phyloP scores from a whole-genome alignment of 2,329 filamentous ascomycete genomes.

The Dactylellina parvicollis region DNA sequence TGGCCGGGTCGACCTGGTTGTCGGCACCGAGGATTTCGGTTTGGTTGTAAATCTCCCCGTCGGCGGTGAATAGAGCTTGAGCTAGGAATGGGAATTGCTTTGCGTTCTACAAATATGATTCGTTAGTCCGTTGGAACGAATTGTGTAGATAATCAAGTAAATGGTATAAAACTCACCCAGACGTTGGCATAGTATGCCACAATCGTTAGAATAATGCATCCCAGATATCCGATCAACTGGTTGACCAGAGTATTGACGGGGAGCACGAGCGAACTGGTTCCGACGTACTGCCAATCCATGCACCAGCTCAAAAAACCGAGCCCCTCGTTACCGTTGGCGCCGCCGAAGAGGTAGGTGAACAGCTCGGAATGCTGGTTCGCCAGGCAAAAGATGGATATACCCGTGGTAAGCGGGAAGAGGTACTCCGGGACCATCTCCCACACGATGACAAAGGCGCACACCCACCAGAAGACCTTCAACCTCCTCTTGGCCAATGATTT shows the following conservation, averaged over 20 bases:
- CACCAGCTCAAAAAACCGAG: constrained; percentile 63
- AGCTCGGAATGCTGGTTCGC: constrained; percentile 62
- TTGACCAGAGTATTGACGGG: constrained; percentile 62
- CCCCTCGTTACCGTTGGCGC: constrained; percentile 64
- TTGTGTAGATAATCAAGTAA: neutral
- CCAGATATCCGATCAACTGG: constrained; percentile 61
- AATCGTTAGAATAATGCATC: constrained; percentile 61
- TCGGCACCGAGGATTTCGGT: constrained; percentile 62
- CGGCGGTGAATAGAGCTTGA: constrained; percentile 61
- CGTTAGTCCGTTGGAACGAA: too few relatives aligned
- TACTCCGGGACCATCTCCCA: constrained; percentile 67
- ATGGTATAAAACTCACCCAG: constrained; percentile 57
- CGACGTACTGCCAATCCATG: constrained; percentile 65
- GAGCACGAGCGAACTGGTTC: constrained; percentile 60
- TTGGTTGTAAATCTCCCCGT: constrained; percentile 63
- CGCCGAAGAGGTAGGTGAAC: constrained; percentile 67
- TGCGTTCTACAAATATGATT: constrained; percentile 56
- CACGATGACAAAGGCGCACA: constrained; percentile 61
- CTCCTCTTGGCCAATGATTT: constrained; percentile 61
- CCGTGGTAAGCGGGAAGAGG: constrained; percentile 63
- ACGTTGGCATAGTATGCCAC: constrained; percentile 63
- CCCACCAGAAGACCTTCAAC: constrained; percentile 62
- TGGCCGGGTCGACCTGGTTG: constrained; percentile 61
- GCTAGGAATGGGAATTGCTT: constrained; percentile 63
- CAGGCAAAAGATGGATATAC: constrained; percentile 64